Evolutionary conservation across 352 stramenopile genomes (phyloP), one percentile per base, ranked within the genome.

Genomic region (Phytophthora meadii): DNA sequence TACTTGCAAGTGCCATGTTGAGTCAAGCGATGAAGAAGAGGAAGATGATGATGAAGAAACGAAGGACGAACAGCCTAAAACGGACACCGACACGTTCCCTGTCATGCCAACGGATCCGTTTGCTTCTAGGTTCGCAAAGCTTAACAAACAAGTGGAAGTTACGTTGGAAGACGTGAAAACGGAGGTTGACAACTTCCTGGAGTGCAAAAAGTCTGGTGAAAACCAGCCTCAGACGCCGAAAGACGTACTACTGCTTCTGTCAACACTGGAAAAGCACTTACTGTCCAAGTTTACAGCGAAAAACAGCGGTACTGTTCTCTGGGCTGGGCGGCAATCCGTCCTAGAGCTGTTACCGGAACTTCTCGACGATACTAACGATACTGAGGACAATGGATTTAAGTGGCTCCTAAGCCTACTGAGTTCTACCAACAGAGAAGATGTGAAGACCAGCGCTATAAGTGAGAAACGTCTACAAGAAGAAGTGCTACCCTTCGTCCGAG

Each of bases 1-100:
- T 25, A 67, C 51, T 37, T 96, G 88, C 46, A 79, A 84, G 27
- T 96, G 88, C 28, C 88, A 96, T 30, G 63, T 74, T 1, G 81
- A 84, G 48, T 89, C 77, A 0, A 90, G 80, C 51, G 82, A 92
- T 28, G 78, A 89, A 44, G 76, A 83, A 46, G 63, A 50, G 6
- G 61, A 37, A 19, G 47, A 62, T 14, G 53, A 63, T 24, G 27
- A 63, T 24, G 27, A 58, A 24, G 15, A 64, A 22, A 15, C 48
- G 0, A 36, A 76, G 11, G 8, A n/a, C 27, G 40, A 24, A 1
- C 46, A 67, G n/a, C 4, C 7, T 11, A 32, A 61, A 15, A 34
- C 6, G 12, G 42, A 50, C 5, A 17, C 19, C 2, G 39, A 61
- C 6, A 45, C 50, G n/a, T 69, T 79, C 24, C 61, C 70, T n/a